phyloP scores from a whole-genome alignment of 768 basidiomycete species.

The Trametes cingulata region DNA sequence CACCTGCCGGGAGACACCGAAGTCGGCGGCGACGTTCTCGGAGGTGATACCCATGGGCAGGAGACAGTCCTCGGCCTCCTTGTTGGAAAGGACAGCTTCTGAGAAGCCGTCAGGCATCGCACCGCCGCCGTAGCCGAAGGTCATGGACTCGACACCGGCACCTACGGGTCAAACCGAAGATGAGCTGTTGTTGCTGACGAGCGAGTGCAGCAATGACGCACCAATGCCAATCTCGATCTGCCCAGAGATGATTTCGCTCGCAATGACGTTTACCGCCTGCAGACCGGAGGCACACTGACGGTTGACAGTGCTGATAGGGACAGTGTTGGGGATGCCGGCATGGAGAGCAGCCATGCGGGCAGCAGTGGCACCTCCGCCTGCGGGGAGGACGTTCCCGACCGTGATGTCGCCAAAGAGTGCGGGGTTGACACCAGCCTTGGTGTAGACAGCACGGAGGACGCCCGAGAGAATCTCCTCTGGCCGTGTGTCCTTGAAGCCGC shows the following conservation, averaged over 20 bases:
- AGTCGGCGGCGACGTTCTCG: conserved; percentile 88
- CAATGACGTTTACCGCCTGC: conserved; percentile 78
- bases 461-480: conserved; percentile 81
- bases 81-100: conserved; percentile 61
- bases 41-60: conserved; percentile 93
- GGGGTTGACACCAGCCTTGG: conserved; percentile 70
- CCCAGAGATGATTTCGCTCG: conserved; percentile 73
- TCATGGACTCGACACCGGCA: conserved; percentile 92
- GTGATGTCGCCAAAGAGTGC: conserved; percentile 80
- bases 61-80: conserved; percentile 78
- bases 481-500: conserved; percentile 88
- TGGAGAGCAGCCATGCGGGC: conserved; percentile 88
- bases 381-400: conserved; percentile 87
- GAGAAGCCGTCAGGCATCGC: conserved; percentile 60
- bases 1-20: conserved; percentile 65
- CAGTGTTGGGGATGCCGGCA: conserved; percentile 79
- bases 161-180: conserved; percentile 39
- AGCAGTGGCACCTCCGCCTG: conserved; percentile 76
- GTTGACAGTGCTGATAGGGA: conserved; percentile 81
- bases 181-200: not conserved
- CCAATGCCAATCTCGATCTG: conserved; percentile 92
- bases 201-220: conserved; percentile 33
- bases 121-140: conserved; percentile 65
- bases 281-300: conserved; percentile 90
- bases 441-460: conserved; percentile 74